Evolutionary conservation across 2,329 filamentous ascomycete species (phyloP).

Genomic region (Tolypocladium sp.): DNA sequence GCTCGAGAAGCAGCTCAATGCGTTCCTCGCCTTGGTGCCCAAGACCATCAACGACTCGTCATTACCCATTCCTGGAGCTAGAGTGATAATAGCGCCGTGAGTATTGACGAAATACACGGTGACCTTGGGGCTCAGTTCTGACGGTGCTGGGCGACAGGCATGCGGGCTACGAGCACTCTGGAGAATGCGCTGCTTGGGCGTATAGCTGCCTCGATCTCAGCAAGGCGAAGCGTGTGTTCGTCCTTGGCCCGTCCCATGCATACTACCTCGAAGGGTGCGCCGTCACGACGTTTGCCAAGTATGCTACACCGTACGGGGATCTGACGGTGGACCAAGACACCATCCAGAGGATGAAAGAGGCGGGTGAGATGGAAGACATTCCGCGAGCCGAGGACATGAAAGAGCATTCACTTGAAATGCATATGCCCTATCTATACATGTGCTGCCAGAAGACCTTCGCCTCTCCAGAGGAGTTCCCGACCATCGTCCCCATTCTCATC

Average conservation of each 20-base stretch:
- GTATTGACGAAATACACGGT: slow-evolving; percentile 19
- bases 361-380: slow-evolving; percentile 41
- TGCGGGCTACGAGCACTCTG: slow-evolving; percentile 89
- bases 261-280: slow-evolving; percentile 71
- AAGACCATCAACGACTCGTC: slow-evolving; percentile 44
- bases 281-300: slow-evolving; percentile 61
- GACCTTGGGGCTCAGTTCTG: neutral
- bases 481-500: slow-evolving; percentile 76
- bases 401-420: slow-evolving; percentile 96
- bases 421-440: slow-evolving; percentile 87
- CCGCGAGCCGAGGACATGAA: slow-evolving; percentile 57
- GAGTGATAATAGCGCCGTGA: slow-evolving; percentile 89
- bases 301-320: slow-evolving; percentile 66
- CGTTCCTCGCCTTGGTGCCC: slow-evolving; percentile 66
- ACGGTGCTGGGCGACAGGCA: slow-evolving; percentile 47
- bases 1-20: slow-evolving; percentile 63
- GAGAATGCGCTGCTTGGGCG: slow-evolving; percentile 85
- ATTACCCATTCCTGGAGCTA: slow-evolving; percentile 64
- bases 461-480: slow-evolving; percentile 50
- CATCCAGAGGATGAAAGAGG: slow-evolving; percentile 37
- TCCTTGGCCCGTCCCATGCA: slow-evolving; percentile 89
- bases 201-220: slow-evolving; percentile 83
- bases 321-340: slow-evolving; percentile 54
- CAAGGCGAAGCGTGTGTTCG: slow-evolving; percentile 76
- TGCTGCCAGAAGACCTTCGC: slow-evolving; percentile 47